Percentiles rank a stretch among this genome's conserved stretches.
Evolutionary conservation across 2,329 filamentous ascomycete genomes (phyloP).

Genomic region (Colletotrichum cordylinicola): DNA sequence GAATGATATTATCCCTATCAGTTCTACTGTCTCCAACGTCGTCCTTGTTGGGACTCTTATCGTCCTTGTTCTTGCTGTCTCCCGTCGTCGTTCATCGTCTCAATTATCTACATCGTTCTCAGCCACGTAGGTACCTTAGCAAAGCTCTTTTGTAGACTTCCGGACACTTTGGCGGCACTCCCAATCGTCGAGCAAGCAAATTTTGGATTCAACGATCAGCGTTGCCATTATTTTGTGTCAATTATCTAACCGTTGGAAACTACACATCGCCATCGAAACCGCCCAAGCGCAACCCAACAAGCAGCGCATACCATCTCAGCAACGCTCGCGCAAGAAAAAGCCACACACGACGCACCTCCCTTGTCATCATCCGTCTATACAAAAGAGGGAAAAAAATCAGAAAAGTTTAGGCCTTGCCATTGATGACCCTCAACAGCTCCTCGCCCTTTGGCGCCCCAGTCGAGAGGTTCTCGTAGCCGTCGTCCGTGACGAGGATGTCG

Average conservation of each 20-base stretch:
- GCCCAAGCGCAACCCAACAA: not conserved
- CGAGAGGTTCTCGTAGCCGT: conserved; percentile 85
- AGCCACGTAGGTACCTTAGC: not conserved
- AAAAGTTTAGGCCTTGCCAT: conserved; percentile 29
- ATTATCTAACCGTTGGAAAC: not conserved
- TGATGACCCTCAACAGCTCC: conserved; percentile 70
- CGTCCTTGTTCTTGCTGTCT: not conserved
- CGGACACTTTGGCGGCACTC: not conserved
- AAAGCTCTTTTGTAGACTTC: not conserved
- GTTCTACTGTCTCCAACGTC: not conserved
- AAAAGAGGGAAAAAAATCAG: not conserved
- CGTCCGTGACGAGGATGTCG: conserved; percentile 79
- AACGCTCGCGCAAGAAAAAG: not conserved
- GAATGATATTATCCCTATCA: not conserved
- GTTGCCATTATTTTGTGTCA: not conserved
- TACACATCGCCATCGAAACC: not conserved
- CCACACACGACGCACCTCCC: not conserved
- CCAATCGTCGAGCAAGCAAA: not conserved
- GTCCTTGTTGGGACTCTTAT: not conserved
- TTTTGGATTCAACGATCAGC: not conserved
- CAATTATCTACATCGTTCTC: not conserved
- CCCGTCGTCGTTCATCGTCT: not conserved
- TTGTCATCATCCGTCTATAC: not conserved
- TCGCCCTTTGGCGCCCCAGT: conserved; percentile 74
- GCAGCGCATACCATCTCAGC: not conserved